Conservation (phyloP, 208 protist species). For the Novymonas esmeraldas region DNA sequence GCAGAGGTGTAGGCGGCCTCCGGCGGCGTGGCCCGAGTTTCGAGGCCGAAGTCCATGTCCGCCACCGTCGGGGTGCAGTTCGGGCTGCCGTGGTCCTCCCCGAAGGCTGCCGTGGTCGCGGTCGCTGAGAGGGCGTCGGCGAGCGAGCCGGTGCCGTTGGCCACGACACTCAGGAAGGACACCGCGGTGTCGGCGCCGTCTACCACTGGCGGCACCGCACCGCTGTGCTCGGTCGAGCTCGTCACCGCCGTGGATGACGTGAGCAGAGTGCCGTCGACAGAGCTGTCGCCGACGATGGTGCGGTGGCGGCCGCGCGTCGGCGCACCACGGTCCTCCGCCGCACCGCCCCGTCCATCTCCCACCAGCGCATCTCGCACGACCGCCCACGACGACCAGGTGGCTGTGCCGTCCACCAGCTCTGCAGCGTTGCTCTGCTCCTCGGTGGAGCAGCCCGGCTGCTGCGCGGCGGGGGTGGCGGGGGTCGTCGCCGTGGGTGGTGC, state of each 20-base stretch:
- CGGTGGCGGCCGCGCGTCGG: neutral
- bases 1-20: no score
- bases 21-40: no score
- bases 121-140: neutral
- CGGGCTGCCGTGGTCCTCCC: neutral
- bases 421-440: no score
- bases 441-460: no score
- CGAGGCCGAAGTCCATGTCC: no score
- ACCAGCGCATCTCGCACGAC: conserved; percentile 18
- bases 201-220: neutral
- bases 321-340: no score
- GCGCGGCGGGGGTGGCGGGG: neutral
- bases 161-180: no score
- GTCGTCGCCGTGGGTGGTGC: neutral
- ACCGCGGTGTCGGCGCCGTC: neutral
- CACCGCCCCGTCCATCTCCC: neutral
- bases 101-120: neutral
- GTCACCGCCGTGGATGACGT: neutral
- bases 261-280: neutral
- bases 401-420: no score
- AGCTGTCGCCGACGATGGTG: neutral
- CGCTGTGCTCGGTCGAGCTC: neutral
- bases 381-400: conserved; percentile 16
- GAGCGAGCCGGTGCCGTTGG: neutral
- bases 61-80: neutral